Base-by-base conservation (phyloP, 176 grass and related monocot species). In the Elymus sibiricus region DNA sequence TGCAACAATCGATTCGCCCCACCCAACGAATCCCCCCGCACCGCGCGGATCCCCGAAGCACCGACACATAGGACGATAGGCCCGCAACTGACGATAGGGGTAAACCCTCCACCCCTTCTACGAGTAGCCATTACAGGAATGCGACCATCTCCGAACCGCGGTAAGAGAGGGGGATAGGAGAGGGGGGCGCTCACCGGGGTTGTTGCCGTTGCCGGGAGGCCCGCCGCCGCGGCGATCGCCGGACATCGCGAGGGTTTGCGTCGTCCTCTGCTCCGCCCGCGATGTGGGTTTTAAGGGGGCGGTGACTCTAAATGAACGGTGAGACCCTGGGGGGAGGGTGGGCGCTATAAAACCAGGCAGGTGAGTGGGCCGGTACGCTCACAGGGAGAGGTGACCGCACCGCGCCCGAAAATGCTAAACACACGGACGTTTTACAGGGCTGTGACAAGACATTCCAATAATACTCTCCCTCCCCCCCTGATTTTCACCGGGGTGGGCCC, bases 61-160 rank as follows among this genome's bases (percentile, higher is more conserved):
- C 49, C 73, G 6, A 9, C 13, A 53, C 17, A 53, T 22, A 46
- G 72, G 43, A 75, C 24, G 14, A 19, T 39, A 25, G n/a, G 14
- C 73, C 26, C 26, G 16, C 25, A 51, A 31, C 73, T 21, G 44
- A 76, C 44, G 43, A 73, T 6, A 76, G 3, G 73, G 46, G 43
- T 21, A 76, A 76, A 76, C 72, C 72, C 15, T 74, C 42, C 24
- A 49, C 73, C 43, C 9, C 15, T 28, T 27, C n/a, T 0, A 55
- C 9, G 66, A 59, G 39, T 80, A 32, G 67, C 21, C 85, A 87
- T 91, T 76, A 81, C 85, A 29, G 6, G 47, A 84, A 84, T 15
- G 19, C 77, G 29, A 8, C 61, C 22, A 38, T 62, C 11, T 13
- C 32, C 0, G 1, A 32, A 17, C 17, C 38, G 12, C 27, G 12